These are phyloP conservation scores for Aspergillus novofumigatus DNA, from an alignment of 2,329 filamentous ascomycete genomes.

Conservation along the genomic window DNA sequence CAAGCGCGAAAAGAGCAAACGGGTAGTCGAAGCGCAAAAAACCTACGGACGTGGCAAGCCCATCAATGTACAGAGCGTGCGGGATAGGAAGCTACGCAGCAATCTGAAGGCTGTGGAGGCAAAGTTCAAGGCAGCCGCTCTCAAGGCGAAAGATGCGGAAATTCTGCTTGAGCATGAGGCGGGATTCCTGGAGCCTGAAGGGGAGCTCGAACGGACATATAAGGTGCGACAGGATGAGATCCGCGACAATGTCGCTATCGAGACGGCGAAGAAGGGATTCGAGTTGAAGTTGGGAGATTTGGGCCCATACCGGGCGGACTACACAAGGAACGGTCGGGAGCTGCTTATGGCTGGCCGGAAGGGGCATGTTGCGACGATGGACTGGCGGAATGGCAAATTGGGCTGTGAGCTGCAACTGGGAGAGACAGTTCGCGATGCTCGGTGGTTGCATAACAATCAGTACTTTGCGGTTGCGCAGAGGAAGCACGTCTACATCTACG, in stretches of 20 bases:
- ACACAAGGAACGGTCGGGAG: constrained; percentile 82
- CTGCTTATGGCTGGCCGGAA: constrained; percentile 83
- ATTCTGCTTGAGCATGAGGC: constrained; percentile 82
- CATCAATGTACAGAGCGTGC: constrained; percentile 68
- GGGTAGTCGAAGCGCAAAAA: constrained; percentile 56
- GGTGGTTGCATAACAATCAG: constrained; percentile 93
- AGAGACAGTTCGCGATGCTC: constrained; percentile 84
- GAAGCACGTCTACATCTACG: constrained; percentile 96
- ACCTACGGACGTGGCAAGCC: constrained; percentile 79
- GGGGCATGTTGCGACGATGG: constrained; percentile 92
- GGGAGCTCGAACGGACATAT: constrained; percentile 85
- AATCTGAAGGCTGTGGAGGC: constrained; percentile 74
- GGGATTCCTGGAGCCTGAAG: constrained; percentile 85
- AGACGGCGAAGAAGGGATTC: constrained; percentile 89
- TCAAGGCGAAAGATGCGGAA: constrained; percentile 91
- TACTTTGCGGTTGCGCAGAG: constrained; percentile 93
- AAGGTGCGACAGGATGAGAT: constrained; percentile 90
- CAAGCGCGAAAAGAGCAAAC: constrained; percentile 38
- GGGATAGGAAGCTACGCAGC: constrained; percentile 83
- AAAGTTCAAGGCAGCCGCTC: constrained; percentile 74
- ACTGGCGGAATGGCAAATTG: constrained; percentile 89
- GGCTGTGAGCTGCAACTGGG: constrained; percentile 86
- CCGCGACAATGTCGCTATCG: constrained; percentile 65
- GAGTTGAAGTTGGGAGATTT: constrained; percentile 78
- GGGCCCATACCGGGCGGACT: constrained; percentile 85